These are phyloP conservation scores for Phtheirospermum japonicum DNA, from an alignment of 257 asterid species.

Conservation along the genomic window DNA sequence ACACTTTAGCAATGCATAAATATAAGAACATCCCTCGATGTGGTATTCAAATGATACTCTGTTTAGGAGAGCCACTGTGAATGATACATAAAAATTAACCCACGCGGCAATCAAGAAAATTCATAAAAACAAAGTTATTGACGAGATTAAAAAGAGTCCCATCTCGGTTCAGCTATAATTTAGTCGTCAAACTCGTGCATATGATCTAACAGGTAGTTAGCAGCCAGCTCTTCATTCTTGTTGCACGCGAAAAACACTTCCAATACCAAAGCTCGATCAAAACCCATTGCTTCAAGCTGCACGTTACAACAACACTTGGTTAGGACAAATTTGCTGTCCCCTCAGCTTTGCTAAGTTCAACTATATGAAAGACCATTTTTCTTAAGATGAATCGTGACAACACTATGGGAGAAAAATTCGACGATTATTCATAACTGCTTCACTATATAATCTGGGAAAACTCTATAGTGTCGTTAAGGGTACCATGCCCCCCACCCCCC, in stretches of 20 bases:
- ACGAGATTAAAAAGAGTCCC: conserved; percentile 4
- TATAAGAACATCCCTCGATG: conserved; percentile 8
- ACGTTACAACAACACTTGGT: neutral
- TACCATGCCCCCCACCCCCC: too few relatives aligned
- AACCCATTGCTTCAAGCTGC: conserved; percentile 97
- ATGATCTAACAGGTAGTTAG: conserved; percentile 81
- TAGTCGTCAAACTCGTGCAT: conserved; percentile 80
- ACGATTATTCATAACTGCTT: too few relatives aligned
- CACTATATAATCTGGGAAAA: too few relatives aligned
- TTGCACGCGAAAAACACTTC: conserved; percentile 90
- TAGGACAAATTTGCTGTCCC: too few relatives aligned
- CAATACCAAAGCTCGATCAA: conserved; percentile 74
- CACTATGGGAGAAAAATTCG: too few relatives aligned
- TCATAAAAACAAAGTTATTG: conserved; percentile 18
- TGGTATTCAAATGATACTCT: conserved; percentile 17
- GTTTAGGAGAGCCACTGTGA: conserved; percentile 29
- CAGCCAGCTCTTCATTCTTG: conserved; percentile 94
- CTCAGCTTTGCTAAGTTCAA: too few relatives aligned
- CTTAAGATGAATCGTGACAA: too few relatives aligned
- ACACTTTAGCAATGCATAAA: neutral
- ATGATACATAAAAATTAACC: conserved; percentile 25
- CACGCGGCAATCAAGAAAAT: conserved; percentile 25
- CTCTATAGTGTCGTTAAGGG: too few relatives aligned
- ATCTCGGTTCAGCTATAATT: conserved; percentile 16
- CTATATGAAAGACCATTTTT: too few relatives aligned